Evolutionary conservation across 2,329 filamentous ascomycete genomes (phyloP).

Genomic region (Herpotrichia juniperi): DNA sequence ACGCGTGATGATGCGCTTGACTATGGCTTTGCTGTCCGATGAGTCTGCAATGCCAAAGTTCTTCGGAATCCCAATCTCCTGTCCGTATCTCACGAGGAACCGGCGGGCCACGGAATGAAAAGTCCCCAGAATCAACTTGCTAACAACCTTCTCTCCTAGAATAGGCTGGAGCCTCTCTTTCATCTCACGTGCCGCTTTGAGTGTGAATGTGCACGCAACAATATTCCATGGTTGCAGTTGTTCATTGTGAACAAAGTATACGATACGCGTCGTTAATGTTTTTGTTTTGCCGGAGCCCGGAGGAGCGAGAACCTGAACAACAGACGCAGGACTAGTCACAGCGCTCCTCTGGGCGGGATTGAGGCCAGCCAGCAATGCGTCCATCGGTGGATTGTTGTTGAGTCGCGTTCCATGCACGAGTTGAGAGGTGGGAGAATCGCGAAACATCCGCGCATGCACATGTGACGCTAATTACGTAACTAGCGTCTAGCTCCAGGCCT

Average conservation of each 20-base stretch:
- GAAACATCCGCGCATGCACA: background rate
- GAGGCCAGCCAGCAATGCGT: constrained; percentile 64
- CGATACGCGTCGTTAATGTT: constrained; percentile 89
- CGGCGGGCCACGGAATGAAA: constrained; percentile 92
- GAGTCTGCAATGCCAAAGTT: constrained; percentile 93
- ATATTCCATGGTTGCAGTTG: constrained; percentile 82
- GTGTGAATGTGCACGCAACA: constrained; percentile 95
- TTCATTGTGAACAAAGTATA: constrained; percentile 78
- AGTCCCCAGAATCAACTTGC: constrained; percentile 83
- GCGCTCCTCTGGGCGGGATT: constrained; percentile 69
- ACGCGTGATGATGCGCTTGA: constrained; percentile 84
- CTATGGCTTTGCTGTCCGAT: constrained; percentile 76
- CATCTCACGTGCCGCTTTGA: constrained; percentile 95
- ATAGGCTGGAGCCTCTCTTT: constrained; percentile 80
- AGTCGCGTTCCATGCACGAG: background rate
- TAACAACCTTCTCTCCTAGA: constrained; percentile 78
- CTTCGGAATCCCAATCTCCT: constrained; percentile 78
- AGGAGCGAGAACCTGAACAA: constrained; percentile 67
- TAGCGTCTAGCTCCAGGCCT: background rate
- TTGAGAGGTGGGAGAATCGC: background rate
- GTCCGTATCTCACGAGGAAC: constrained; percentile 83
- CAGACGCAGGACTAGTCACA: constrained; percentile 65
- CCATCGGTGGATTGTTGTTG: constrained; percentile 47
- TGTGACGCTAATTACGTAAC: background rate
- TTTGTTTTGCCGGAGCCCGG: constrained; percentile 88